Evolutionary conservation across 176 grass and related monocot genomes (phyloP).

Genomic region (Miscanthus lutarioriparius): DNA sequence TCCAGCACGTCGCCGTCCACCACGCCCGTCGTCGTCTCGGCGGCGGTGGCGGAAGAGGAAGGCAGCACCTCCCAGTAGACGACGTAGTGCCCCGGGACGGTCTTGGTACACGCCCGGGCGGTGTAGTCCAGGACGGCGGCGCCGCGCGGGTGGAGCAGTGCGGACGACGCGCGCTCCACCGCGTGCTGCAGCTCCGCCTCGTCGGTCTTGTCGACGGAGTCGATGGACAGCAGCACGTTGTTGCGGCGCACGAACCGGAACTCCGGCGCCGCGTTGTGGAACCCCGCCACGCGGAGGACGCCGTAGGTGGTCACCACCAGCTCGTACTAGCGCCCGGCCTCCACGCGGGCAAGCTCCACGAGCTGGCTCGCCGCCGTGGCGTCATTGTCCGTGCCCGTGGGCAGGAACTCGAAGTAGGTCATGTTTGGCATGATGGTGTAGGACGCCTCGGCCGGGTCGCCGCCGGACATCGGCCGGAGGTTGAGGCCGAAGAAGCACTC

Average conservation of each 20-base stretch:
- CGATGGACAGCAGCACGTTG: constrained; percentile 36
- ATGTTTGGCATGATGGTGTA: constrained; percentile 97
- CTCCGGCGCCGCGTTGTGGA: not conserved
- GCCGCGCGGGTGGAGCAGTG: not conserved
- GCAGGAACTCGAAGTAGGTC: constrained; percentile 71
- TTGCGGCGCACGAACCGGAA: not conserved
- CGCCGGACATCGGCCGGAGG: constrained; percentile 47
- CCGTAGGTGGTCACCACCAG: constrained; percentile 60
- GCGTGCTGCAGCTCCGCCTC: constrained; percentile 64
- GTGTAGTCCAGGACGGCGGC: not conserved
- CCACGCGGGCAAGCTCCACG: constrained; percentile 54
- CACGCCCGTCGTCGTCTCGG: rapidly evolving
- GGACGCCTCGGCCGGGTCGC: constrained; percentile 37
- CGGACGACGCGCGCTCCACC: not conserved
- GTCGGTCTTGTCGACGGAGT: constrained; percentile 54
- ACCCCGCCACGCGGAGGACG: constrained; percentile 46
- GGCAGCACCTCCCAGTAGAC: not conserved
- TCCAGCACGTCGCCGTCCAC: not conserved
- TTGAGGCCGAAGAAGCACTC: constrained; percentile 59
- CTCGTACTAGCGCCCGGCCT: constrained; percentile 57
- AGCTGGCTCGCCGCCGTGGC: not conserved
- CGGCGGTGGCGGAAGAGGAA: not conserved
- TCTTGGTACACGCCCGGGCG: not conserved
- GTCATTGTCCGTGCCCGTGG: not conserved
- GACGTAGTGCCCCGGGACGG: not conserved